Percentiles rank a stretch among this genome's conserved stretches.
Evolutionary conservation across 768 basidiomycete genomes (phyloP).

Genomic region (Leccinum ochraceum): DNA sequence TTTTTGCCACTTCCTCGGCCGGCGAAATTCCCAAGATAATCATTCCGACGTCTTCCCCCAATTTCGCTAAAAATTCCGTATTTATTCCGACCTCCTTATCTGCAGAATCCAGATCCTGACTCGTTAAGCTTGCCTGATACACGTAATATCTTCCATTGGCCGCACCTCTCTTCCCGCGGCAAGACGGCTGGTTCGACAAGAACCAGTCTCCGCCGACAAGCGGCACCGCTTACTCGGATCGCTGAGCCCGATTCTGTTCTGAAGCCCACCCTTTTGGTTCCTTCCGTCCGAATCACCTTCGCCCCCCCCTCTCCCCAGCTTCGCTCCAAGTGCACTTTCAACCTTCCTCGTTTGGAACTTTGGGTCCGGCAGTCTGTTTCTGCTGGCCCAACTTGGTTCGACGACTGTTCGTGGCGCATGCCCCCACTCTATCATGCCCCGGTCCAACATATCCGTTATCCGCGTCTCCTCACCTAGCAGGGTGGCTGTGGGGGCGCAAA

Average conservation of each 20-base stretch:
- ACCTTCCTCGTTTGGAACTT: conserved; percentile 29
- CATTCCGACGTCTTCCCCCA: conserved; percentile 19
- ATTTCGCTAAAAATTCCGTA: conserved; percentile 34
- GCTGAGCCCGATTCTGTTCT: conserved; percentile 11
- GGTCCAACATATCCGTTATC: conserved; percentile 9
- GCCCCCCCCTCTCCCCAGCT: background rate
- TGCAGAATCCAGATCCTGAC: conserved; percentile 33
- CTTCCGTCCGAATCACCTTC: conserved; percentile 13
- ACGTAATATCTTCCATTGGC: conserved; percentile 33
- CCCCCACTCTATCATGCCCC: background rate
- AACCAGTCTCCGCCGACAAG: conserved; percentile 34
- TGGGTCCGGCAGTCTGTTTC: conserved; percentile 24
- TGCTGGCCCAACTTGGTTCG: conserved; percentile 8
- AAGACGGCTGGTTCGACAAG: conserved; percentile 9
- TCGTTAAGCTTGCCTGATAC: conserved; percentile 27
- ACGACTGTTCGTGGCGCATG: background rate
- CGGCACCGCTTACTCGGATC: conserved; percentile 24
- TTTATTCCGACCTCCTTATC: conserved; percentile 36
- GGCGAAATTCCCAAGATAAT: conserved; percentile 37
- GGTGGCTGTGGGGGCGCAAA: conserved; percentile 22
- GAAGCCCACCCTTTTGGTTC: conserved; percentile 12
- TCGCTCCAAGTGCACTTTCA: conserved; percentile 19
- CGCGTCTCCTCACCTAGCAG: background rate
- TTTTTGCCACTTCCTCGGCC: conserved; percentile 31
- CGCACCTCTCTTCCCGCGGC: conserved; percentile 34